These are phyloP conservation scores for Aspergillus sp. DNA, from an alignment of 2,329 filamentous ascomycete genomes.

Conservation along the genomic window DNA sequence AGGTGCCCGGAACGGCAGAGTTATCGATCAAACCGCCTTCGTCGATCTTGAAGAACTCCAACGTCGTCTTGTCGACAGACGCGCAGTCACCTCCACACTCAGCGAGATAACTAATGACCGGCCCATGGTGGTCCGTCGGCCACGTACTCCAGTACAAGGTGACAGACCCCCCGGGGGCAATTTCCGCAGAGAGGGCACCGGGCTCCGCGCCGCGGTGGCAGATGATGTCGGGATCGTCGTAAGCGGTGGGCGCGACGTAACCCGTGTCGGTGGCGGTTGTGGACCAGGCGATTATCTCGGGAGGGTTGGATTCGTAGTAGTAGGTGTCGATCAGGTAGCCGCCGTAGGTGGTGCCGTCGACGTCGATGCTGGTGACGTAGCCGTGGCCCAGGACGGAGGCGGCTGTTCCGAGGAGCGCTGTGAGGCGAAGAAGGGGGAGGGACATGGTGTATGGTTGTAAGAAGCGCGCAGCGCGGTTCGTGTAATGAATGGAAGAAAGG, in stretches of 20 bases:
- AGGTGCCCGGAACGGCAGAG: constrained; percentile 49
- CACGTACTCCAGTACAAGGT: constrained; percentile 65
- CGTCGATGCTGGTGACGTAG: constrained; percentile 43
- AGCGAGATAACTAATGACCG: constrained; percentile 66
- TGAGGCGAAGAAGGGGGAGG: constrained; percentile 16
- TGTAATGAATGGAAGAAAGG: too few species aligned
- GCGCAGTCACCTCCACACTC: constrained; percentile 59
- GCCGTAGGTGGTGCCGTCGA: constrained; percentile 39
- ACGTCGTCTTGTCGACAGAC: constrained; percentile 52
- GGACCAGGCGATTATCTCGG: constrained; percentile 58
- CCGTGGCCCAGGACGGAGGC: constrained; percentile 36
- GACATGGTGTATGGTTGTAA: neutral
- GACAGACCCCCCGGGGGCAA: constrained; percentile 61
- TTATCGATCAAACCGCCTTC: constrained; percentile 55
- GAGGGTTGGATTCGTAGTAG: constrained; percentile 37
- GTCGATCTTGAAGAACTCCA: constrained; percentile 66
- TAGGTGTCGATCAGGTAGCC: constrained; percentile 45
- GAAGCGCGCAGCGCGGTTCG: too few species aligned
- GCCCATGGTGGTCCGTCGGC: constrained; percentile 65
- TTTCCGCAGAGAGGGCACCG: constrained; percentile 53
- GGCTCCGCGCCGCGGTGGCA: constrained; percentile 62
- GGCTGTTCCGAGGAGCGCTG: constrained; percentile 27
- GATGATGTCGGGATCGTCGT: constrained; percentile 54
- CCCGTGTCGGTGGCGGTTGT: constrained; percentile 56
- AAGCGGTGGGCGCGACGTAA: constrained; percentile 53